Percentiles rank a stretch among this genome's conserved stretches.
phyloP scores from a whole-genome alignment of 2,329 filamentous ascomycete species.

The Cordyceps tenuipes region DNA sequence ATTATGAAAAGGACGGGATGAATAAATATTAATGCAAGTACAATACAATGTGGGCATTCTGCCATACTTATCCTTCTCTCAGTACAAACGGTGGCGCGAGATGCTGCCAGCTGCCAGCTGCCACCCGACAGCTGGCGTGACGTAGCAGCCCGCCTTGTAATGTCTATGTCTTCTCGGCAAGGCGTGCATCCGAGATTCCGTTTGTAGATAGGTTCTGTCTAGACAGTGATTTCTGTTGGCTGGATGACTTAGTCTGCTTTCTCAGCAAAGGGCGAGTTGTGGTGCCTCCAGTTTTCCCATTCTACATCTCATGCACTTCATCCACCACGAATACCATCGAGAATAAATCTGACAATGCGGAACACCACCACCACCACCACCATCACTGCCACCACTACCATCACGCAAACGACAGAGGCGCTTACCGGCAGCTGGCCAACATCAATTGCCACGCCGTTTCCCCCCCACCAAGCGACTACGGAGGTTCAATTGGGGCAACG shows the following conservation, averaged over 20 bases:
- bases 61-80: not conserved
- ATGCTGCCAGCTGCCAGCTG: not conserved
- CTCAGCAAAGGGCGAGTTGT: not conserved
- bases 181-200: not conserved
- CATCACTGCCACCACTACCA: not conserved
- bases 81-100: not conserved
- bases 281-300: not conserved
- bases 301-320: not conserved
- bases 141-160: not conserved
- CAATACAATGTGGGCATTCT: no score
- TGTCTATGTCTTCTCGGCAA: not conserved
- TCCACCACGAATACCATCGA: no score
- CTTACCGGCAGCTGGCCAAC: not conserved
- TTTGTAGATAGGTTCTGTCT: not conserved
- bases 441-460: not conserved
- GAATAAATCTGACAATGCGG: no score
- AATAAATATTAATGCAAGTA: not conserved
- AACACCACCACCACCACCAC: not conserved
- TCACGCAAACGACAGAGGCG: not conserved
- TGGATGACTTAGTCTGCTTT: not conserved
- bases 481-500: slow-evolving; percentile 4
- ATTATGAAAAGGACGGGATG: not conserved
- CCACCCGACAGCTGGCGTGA: not conserved
- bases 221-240: not conserved
- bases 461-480: slow-evolving; percentile 3